Base-by-base conservation (phyloP, 805 yeast species). In the Dipodascus geniculatus region DNA sequence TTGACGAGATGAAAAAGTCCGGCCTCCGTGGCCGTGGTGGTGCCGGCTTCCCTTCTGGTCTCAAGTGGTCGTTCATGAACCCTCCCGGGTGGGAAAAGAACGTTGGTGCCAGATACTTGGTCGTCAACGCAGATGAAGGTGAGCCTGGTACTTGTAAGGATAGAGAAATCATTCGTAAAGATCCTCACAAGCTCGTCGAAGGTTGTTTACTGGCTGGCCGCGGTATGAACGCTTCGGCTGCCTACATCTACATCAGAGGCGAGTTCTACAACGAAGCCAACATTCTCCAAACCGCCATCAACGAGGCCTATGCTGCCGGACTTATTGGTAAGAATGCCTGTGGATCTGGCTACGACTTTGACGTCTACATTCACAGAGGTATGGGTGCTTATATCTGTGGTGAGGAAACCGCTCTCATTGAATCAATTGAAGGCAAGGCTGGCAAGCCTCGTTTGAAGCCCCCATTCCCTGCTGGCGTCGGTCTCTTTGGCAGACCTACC, bases 51-150 rank as follows among this genome's bases (percentile, higher is more conserved):
- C 96, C 96, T 53, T 80, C 89, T 22, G 96, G 96, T 31, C 77
- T 87, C 65, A 87, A 87, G 71, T 87, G 95, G 95, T 85, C 93
- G 22, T 87, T 87, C 67, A 87, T 87, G 96, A 87, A 87, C 71
- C 96, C 96, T 49, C 96, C 96, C 53, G 93, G 93, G 55, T 87
- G 96, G 96, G 95, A 87, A 57, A 87, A 87, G 66, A 87, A 87
- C 71, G 72, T 71, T 16, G 96, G 96, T n/a, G 93, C 96, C 57
- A 79, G 95, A 65, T 86, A 86, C 67, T 76, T 87, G 61, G 95
- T 87, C 50, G 88, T 87, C 63, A 87, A 87, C 69, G 96, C 96
- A 54, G 96, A 87, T 73, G 96, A 87, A 72, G 96, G 96, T 63
- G 96, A 87, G 71, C 96, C 96, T 14, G 96, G 96, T 57, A 87